Base-by-base conservation (phyloP, 495 filamentous ascomycete genomes). In the Lichenothelia convexa region DNA sequence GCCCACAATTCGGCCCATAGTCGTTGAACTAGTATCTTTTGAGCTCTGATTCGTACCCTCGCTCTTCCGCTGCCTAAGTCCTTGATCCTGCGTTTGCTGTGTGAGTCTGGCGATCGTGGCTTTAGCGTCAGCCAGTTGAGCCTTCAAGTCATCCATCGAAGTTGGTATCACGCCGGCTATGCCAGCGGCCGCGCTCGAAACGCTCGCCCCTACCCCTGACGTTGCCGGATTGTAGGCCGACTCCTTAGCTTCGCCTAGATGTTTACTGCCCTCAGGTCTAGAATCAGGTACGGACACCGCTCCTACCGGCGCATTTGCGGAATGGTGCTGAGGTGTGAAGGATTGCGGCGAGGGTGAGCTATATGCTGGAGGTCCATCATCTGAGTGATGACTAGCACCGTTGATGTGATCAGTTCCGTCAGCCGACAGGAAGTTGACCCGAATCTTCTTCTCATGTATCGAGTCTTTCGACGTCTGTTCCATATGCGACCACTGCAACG, bases 391-490 rank as follows among this genome's bases (percentile, higher is more conserved):
- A 21, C 57, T 58, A 51, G 63, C 69, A 22, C 67, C 65, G 41
- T 72, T 69, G 23, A 30, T 59, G n/a, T 46, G 35, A 13, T 44
- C 39, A 27, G 56, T 38, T 13, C 57, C 59, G 30, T 75, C 71
- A 5, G 72, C 64, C 21, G 77, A 59, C 21, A 94, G 62, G 59
- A 80, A 95, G 24, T 60, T 62, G 38, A 97, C 89, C n/a, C 87
- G 77, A 43, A 97, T 95, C 63, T 95, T 97, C 63, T 78, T 81
- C 63, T 97, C 91, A 47, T 80, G 70, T 38, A 95, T 74, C 0
- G 70, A 60, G 2, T 67, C 63, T 58, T 85, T 94, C 35, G 76
- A 63, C n/a, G 71, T 62, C 51, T 77, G 71, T 46, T 85, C 80
- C 40, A 89, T 71, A 38, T 64, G 63, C 41, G 75, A 65, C 81